Percentiles rank a stretch among this genome's conserved stretches.
phyloP scores from a whole-genome alignment of 1,139 yeast species.

The Fermentozyma sake region DNA sequence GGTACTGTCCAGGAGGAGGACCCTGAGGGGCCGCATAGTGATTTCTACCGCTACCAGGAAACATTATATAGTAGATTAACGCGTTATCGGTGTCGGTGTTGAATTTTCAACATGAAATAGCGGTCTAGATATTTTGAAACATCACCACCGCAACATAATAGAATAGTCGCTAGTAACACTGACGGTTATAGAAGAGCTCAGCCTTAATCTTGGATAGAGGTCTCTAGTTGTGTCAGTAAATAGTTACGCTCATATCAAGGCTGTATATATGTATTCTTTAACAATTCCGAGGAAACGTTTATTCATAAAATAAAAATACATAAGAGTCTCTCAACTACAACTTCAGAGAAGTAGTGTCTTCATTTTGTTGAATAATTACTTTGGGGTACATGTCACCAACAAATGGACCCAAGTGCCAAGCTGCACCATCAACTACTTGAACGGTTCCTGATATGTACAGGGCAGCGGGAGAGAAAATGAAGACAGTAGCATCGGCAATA shows the following conservation, averaged over 20 bases:
- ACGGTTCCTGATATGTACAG: slow-evolving; percentile 73
- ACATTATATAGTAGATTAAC: too few species aligned
- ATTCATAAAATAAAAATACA: not conserved
- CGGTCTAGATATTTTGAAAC: too few species aligned
- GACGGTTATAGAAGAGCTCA: too few species aligned
- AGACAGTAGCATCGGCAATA: slow-evolving; percentile 87
- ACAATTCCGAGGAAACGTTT: not conserved
- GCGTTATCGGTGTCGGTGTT: not conserved
- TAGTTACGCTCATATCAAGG: not conserved
- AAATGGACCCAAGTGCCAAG: slow-evolving; percentile 70
- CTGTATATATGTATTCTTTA: not conserved
- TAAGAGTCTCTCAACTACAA: slow-evolving; percentile 7
- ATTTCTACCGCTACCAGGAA: slow-evolving; percentile 19
- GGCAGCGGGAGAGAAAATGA: slow-evolving; percentile 78
- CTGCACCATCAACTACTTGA: slow-evolving; percentile 84
- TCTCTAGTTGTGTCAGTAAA: not conserved
- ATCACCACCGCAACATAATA: too few species aligned
- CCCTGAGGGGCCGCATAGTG: slow-evolving; percentile 11
- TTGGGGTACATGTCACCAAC: slow-evolving; percentile 34
- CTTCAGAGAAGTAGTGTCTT: too few species aligned
- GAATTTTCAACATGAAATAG: too few species aligned
- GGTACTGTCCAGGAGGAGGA: slow-evolving; percentile 8
- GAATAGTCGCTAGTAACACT: too few species aligned
- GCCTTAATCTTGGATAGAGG: too few species aligned
- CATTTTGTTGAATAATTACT: slow-evolving; percentile 23